Evolutionary conservation across 345 rosid species (phyloP).

Genomic region (Eutrema yunnanense): DNA sequence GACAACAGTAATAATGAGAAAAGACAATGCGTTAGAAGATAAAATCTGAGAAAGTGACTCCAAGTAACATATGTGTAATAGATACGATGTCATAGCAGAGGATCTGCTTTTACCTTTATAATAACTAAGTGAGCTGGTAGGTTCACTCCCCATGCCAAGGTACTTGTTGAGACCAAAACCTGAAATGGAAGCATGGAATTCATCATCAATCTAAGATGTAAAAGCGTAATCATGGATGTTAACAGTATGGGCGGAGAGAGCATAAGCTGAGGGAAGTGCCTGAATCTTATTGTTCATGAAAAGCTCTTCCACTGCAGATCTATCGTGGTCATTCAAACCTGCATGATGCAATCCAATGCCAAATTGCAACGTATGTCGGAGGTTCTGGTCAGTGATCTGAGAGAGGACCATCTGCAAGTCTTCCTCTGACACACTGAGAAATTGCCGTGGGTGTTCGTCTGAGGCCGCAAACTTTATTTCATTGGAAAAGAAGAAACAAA

Average conservation of each 20-base stretch:
- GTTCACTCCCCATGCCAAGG: constrained; percentile 97
- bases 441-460: constrained; percentile 93
- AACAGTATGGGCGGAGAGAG: constrained; percentile 2
- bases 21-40: constrained; percentile 1
- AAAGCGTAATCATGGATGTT: not conserved
- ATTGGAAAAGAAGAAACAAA: constrained; percentile 13
- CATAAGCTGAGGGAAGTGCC: constrained; percentile 38
- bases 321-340: constrained; percentile 89
- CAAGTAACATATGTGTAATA: not conserved
- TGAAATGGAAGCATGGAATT: constrained; percentile 26
- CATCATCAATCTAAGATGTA: not conserved
- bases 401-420: constrained; percentile 91
- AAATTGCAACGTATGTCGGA: constrained; percentile 91
- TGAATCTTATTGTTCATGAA: constrained; percentile 95
- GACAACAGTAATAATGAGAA: not conserved
- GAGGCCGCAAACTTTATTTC: constrained; percentile 77
- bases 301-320: constrained; percentile 94
- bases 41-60: not conserved
- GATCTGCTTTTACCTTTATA: constrained; percentile 58
- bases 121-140: constrained; percentile 97
- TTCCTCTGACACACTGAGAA: constrained; percentile 79
- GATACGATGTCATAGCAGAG: constrained; percentile 8
- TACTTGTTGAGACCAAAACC: constrained; percentile 97
- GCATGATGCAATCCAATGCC: constrained; percentile 98
- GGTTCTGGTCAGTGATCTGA: constrained; percentile 89